These are phyloP conservation scores for Botrytis aclada DNA, from an alignment of 2,329 filamentous ascomycete genomes.

Conservation along the genomic window DNA sequence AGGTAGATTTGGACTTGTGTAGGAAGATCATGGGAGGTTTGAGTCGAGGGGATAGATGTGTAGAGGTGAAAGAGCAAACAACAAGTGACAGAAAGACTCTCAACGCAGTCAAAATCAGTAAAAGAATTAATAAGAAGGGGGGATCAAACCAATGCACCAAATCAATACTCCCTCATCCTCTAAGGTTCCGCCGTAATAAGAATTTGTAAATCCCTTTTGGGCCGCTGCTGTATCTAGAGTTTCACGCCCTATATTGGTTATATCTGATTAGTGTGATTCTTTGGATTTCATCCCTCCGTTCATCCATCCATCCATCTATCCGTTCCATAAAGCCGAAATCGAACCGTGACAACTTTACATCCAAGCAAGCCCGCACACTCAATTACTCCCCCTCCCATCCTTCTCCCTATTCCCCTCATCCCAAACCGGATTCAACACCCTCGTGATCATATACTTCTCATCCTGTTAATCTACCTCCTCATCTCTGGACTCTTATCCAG, in stretches of 20 bases:
- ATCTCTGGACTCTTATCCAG: background rate
- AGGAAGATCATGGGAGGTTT: background rate
- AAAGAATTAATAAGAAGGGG: background rate
- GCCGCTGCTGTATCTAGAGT: background rate
- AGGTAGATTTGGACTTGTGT: background rate
- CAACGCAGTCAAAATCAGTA: background rate
- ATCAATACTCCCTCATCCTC: background rate
- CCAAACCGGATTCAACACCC: background rate
- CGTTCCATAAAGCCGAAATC: background rate
- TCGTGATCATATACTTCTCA: background rate
- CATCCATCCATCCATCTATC: background rate
- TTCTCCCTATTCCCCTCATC: background rate
- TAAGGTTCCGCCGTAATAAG: background rate
- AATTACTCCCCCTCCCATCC: background rate
- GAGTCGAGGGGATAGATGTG: background rate
- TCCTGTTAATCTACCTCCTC: background rate
- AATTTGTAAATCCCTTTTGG: constrained; percentile 11
- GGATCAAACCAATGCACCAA: constrained; percentile 13
- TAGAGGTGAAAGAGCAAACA: background rate
- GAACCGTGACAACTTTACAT: background rate
- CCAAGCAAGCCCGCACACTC: background rate
- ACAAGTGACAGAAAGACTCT: background rate
- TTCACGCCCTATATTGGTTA: background rate
- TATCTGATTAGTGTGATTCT: background rate
- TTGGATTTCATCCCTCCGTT: background rate